Conservation (phyloP, 306 rosid genomes). For the Alnus glutinosa region DNA sequence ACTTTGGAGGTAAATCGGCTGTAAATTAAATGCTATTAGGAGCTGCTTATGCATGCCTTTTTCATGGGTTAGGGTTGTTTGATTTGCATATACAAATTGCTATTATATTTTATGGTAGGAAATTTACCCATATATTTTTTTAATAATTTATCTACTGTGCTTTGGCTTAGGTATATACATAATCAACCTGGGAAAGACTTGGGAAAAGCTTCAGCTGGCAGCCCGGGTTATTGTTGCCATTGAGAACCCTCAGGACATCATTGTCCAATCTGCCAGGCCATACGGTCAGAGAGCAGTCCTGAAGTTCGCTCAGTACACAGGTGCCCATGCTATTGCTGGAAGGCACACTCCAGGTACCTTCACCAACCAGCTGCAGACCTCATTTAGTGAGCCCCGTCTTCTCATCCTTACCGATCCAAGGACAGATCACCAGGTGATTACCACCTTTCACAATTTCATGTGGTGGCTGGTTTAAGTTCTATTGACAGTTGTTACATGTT, state of each 20-base stretch:
- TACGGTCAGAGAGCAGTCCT: constrained; percentile 87
- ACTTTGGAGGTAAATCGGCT: no score
- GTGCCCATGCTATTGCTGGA: constrained; percentile 83
- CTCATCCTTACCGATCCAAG: constrained; percentile 90
- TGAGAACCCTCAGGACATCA: constrained; percentile 81
- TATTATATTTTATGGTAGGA: neutral
- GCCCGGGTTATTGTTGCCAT: constrained; percentile 83
- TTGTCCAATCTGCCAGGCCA: constrained; percentile 80
- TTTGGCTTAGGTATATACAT: constrained; percentile 62
- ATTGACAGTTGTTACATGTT: neutral
- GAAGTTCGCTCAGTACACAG: constrained; percentile 80
- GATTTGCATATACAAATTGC: neutral
- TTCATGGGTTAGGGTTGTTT: neutral
- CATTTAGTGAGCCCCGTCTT: constrained; percentile 85
- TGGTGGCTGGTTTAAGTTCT: neutral
- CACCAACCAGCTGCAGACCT: constrained; percentile 90
- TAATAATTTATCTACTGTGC: constrained; percentile 3
- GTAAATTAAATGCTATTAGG: neutral
- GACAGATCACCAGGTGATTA: constrained; percentile 84
- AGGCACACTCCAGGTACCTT: constrained; percentile 89
- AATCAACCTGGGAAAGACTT: constrained; percentile 76
- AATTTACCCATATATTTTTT: neutral
- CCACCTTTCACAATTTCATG: neutral
- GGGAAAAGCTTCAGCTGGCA: constrained; percentile 83
- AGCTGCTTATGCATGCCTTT: neutral